Conservation (phyloP, 768 basidiomycete species). For the Galerina marginata region DNA sequence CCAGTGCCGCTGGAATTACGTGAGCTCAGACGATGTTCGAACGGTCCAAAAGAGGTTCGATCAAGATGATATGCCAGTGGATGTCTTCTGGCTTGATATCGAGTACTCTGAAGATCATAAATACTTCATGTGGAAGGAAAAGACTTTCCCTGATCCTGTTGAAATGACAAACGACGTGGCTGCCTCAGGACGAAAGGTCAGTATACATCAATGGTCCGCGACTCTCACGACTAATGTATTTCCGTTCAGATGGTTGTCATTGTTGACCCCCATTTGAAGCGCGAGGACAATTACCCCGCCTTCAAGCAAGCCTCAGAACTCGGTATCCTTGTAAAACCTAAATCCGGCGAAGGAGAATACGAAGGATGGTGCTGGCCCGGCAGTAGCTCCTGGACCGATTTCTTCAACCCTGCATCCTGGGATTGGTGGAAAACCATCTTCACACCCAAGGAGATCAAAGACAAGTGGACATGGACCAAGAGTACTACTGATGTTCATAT, state of each 20-base stretch:
- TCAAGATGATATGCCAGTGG: constrained; percentile 92
- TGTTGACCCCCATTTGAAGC: constrained; percentile 95
- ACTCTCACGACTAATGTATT: background rate
- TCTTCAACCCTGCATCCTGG: constrained; percentile 91
- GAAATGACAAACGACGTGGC: constrained; percentile 93
- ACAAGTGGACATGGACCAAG: constrained; percentile 75
- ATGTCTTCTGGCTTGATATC: constrained; percentile 97
- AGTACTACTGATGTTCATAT: constrained; percentile 88
- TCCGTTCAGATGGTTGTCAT: constrained; percentile 92
- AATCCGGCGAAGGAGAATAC: constrained; percentile 82
- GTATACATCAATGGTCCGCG: background rate
- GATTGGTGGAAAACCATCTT: constrained; percentile 91
- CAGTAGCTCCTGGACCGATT: constrained; percentile 95
- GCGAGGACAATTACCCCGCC: constrained; percentile 75
- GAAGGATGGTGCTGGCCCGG: constrained; percentile 99
- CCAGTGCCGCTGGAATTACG: constrained; percentile 98
- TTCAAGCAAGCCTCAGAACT: constrained; percentile 85
- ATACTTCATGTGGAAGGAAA: constrained; percentile 97
- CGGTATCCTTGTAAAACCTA: constrained; percentile 82
- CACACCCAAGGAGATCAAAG: constrained; percentile 59
- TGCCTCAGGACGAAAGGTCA: constrained; percentile 82
- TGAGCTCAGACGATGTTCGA: constrained; percentile 87
- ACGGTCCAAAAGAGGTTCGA: constrained; percentile 89
- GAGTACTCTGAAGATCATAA: constrained; percentile 94
- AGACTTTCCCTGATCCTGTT: constrained; percentile 92